A percentile compares a stretch with the other conserved stretches of the same genome.
phyloP scores from a whole-genome alignment of 2,329 filamentous ascomycete genomes.

The Fusarium sp. region DNA sequence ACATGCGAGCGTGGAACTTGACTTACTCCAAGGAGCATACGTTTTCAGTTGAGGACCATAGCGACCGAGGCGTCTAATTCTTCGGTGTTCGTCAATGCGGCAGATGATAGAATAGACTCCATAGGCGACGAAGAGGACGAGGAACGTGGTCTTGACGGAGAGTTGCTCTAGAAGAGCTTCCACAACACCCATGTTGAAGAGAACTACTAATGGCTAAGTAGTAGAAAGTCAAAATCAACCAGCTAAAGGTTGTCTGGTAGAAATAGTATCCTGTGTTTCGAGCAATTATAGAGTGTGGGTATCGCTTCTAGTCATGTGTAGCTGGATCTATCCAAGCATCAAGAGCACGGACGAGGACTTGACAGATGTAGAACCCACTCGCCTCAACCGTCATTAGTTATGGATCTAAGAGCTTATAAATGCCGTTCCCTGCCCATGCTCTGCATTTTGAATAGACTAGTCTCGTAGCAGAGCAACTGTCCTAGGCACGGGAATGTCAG shows the following conservation, averaged over 20 bases:
- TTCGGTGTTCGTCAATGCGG: slow-evolving; percentile 56
- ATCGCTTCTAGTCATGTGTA: not conserved
- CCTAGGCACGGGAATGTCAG: slow-evolving; percentile 16
- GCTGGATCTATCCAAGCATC: not conserved
- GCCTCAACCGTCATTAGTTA: not conserved
- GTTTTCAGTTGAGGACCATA: slow-evolving; percentile 53
- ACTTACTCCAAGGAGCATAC: slow-evolving; percentile 61
- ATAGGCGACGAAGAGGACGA: slow-evolving; percentile 54
- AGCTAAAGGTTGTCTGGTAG: not conserved
- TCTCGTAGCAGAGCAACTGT: slow-evolving; percentile 1
- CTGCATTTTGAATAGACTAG: not conserved
- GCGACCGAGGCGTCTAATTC: slow-evolving; percentile 60
- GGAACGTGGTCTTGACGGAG: slow-evolving; percentile 55
- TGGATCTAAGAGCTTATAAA: slow-evolving; percentile 7
- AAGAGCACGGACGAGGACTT: not conserved
- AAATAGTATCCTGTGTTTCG: not conserved
- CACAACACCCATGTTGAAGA: slow-evolving; percentile 60
- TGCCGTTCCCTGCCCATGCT: not conserved
- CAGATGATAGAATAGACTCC: slow-evolving; percentile 53
- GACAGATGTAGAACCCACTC: not conserved
- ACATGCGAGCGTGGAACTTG: not conserved
- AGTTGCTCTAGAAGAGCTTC: slow-evolving; percentile 59
- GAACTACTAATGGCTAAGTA: not conserved
- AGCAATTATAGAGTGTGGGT: slow-evolving; percentile 2
- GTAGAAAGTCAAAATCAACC: not conserved